Evolutionary conservation across 2,329 filamentous ascomycete species (phyloP).

Genomic region (Zymoseptoria ardabiliae): DNA sequence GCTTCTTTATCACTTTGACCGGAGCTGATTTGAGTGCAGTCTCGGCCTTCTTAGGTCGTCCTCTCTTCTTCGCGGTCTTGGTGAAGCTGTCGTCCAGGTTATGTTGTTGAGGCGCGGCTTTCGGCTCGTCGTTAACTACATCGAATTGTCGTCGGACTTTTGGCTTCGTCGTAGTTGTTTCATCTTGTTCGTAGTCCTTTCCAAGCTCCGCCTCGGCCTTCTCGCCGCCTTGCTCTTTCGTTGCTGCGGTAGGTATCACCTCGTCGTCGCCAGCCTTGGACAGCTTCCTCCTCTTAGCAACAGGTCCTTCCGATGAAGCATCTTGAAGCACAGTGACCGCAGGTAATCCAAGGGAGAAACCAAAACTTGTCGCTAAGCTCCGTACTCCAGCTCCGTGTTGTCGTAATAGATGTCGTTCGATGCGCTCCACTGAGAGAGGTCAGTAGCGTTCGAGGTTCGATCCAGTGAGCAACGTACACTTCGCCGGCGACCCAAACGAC

Average conservation of each 20-base stretch:
- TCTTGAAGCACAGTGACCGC: background rate
- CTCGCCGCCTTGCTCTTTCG: background rate
- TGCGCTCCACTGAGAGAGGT: constrained; percentile 18
- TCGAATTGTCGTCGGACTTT: background rate
- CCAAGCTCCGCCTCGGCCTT: background rate
- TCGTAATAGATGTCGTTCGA: constrained; percentile 28
- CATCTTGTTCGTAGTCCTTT: background rate
- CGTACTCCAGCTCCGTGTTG: constrained; percentile 28
- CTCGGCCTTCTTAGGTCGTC: constrained; percentile 5
- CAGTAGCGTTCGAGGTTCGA: background rate
- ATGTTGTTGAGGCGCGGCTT: background rate
- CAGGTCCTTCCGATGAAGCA: constrained; percentile 11
- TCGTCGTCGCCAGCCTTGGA: background rate
- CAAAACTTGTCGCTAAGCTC: constrained; percentile 23
- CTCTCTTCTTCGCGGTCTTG: constrained; percentile 1
- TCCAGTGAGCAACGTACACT: constrained; percentile 8
- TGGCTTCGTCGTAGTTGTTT: background rate
- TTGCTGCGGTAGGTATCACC: background rate
- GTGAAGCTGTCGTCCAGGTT: constrained; percentile 15
- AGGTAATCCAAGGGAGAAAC: constrained; percentile 22
- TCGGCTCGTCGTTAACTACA: constrained; percentile 1
- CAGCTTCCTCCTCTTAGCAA: constrained; percentile 19
- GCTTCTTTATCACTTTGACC: background rate
- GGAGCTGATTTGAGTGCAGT: background rate
- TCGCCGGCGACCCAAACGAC: constrained; percentile 22